A percentile compares a stretch with the other conserved stretches of the same genome.
These are phyloP conservation scores for Saitozyma sp. DNA, from an alignment of 768 basidiomycete species.

Conservation along the genomic window DNA sequence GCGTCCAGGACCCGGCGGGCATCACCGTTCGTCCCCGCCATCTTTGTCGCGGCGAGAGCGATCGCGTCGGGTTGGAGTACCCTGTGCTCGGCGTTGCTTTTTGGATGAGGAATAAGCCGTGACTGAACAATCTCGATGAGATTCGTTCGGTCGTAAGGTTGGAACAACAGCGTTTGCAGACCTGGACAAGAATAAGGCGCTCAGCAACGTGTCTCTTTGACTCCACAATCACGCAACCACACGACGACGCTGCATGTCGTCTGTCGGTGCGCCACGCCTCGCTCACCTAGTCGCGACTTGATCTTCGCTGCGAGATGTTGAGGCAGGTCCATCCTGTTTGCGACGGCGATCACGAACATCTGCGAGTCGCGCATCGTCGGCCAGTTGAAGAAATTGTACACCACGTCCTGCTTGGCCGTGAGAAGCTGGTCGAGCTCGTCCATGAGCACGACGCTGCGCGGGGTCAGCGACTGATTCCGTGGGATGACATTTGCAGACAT, in stretches of 20 bases:
- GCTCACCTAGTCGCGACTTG: conserved; percentile 79
- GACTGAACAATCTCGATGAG: conserved; percentile 84
- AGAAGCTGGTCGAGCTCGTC: conserved; percentile 97
- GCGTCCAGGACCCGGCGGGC: conserved; percentile 90
- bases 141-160: conserved; percentile 72
- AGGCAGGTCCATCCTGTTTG: conserved; percentile 97
- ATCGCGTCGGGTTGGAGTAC: conserved; percentile 70
- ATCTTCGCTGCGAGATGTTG: conserved; percentile 92
- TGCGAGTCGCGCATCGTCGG: conserved; percentile 84
- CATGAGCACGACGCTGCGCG: conserved; percentile 87
- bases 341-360: conserved; percentile 92
- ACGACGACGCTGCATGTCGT: not conserved
- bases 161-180: conserved; percentile 59
- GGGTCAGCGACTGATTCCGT: conserved; percentile 2
- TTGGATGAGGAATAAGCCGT: conserved; percentile 61
- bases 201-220: too few relatives aligned
- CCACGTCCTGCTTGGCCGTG: conserved; percentile 93
- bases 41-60: conserved; percentile 77
- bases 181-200: conserved; percentile 24
- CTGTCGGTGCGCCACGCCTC: not conserved
- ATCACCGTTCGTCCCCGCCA: conserved; percentile 84
- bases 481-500: not conserved
- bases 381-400: conserved; percentile 99
- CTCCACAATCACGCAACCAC: too few relatives aligned
- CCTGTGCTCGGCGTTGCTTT: conserved; percentile 57